These are phyloP conservation scores for Pseudonitzschia delicatissima DNA, from an alignment of 108 stramenopile species.

Conservation along the genomic window DNA sequence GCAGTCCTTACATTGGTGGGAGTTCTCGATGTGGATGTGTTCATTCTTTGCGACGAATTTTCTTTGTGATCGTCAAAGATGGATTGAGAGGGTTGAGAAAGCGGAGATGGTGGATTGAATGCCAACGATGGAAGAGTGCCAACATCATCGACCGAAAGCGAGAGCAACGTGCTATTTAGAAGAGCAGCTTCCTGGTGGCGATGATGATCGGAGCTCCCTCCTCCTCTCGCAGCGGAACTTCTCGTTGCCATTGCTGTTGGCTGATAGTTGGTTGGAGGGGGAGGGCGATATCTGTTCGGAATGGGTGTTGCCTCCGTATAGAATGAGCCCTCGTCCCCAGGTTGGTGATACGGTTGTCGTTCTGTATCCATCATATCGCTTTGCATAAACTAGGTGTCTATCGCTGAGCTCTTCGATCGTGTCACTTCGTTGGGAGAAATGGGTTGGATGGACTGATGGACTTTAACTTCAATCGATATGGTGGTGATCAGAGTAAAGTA, in stretches of 20 bases:
- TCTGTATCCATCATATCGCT: neutral
- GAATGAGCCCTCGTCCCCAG: slow-evolving; percentile 3
- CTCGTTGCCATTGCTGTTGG: neutral
- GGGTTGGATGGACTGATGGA: neutral
- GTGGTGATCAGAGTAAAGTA: no score
- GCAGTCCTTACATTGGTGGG: neutral
- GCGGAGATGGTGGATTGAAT: slow-evolving; percentile 11
- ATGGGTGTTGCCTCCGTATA: slow-evolving; percentile 21
- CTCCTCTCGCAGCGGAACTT: neutral
- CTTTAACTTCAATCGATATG: neutral
- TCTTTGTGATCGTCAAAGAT: slow-evolving; percentile 2
- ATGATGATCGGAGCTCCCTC: neutral
- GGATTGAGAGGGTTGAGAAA: slow-evolving; percentile 16
- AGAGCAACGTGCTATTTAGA: slow-evolving; percentile 5
- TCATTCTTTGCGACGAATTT: neutral
- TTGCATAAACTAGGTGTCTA: neutral
- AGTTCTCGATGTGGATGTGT: slow-evolving; percentile 4
- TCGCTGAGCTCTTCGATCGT: no score
- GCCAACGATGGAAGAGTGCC: slow-evolving; percentile 5
- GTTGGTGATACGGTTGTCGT: neutral
- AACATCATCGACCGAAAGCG: slow-evolving; percentile 14
- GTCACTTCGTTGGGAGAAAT: no score
- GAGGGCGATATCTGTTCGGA: slow-evolving; percentile 30
- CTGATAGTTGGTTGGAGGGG: slow-evolving; percentile 13
- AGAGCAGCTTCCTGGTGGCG: neutral